Conservation (phyloP, 371 early-diverging fungal species). For the Capillidium heterosporum region DNA sequence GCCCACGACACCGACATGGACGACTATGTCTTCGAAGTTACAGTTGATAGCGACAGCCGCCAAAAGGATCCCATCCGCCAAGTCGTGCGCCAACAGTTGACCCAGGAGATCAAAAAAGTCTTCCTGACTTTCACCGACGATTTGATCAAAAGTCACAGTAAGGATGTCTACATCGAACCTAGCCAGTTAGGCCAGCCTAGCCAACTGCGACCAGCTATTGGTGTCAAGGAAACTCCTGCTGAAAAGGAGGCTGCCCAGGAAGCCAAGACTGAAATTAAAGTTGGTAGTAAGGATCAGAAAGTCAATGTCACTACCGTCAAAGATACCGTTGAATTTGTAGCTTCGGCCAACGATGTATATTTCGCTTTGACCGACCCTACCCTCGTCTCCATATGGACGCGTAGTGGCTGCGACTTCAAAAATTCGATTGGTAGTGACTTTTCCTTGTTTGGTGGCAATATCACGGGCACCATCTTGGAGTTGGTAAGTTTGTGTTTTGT, state of each 20-base stretch:
- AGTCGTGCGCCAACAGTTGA: slow-evolving; percentile 44
- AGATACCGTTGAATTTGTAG: slow-evolving; percentile 68
- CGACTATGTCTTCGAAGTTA: slow-evolving; percentile 67
- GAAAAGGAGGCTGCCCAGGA: slow-evolving; percentile 8
- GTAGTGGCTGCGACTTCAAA: slow-evolving; percentile 35
- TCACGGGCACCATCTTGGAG: slow-evolving; percentile 60
- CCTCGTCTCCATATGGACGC: slow-evolving; percentile 66
- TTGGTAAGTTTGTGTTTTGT: slow-evolving; percentile 18
- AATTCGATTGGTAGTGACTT: slow-evolving; percentile 37
- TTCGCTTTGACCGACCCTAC: slow-evolving; percentile 53
- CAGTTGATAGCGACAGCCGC: slow-evolving; percentile 32
- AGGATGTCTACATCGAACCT: slow-evolving; percentile 74
- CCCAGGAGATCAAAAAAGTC: slow-evolving; percentile 35
- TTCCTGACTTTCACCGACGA: slow-evolving; percentile 47
- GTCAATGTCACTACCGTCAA: slow-evolving; percentile 45
- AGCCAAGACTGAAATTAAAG: slow-evolving; percentile 6
- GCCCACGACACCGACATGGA: slow-evolving; percentile 72
- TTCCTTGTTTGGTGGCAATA: slow-evolving; percentile 72
- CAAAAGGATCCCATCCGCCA: slow-evolving; percentile 44
- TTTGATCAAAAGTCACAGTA: slow-evolving; percentile 59
- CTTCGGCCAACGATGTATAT: slow-evolving; percentile 70
- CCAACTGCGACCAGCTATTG: not conserved
- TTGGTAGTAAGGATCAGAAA: slow-evolving; percentile 5
- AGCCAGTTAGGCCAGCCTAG: slow-evolving; percentile 17
- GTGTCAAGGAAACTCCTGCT: slow-evolving; percentile 9